Base-by-base conservation (phyloP, 108 stramenopile genomes). In the Conticribra weissflogii region DNA sequence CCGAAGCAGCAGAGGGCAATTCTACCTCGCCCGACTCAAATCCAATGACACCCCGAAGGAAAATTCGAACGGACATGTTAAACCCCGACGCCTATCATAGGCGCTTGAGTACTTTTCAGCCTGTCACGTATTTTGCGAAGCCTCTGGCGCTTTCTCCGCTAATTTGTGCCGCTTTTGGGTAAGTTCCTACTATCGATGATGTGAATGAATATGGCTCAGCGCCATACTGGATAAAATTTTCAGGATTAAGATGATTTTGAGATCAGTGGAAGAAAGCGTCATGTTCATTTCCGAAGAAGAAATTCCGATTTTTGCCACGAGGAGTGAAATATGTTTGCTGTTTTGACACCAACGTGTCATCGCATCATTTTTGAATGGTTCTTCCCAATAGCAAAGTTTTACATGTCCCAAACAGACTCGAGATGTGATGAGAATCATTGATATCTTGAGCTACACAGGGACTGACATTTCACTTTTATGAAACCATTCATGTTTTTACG, bases 161-260 rank as follows among this genome's bases (percentile, higher is more conserved):
- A 3, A 48, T 84, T n/a, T 86, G 83, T 54, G 81, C 88, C 14
- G 71, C 83, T 61, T 83, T 86, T 56, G 88, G 88, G 88, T 89
- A 66, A 73, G 88, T 79, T 12, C 14, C 53, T 1, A 27, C n/a
- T n/a, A n/a, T n/a, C n/a, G n/a, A n/a, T n/a, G n/a, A n/a, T n/a
- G 58, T n/a, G 58, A n/a, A 46, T n/a, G n/a, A n/a, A n/a, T n/a
- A n/a, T n/a, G n/a, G n/a, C n/a, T n/a, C n/a, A n/a, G n/a, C n/a
- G n/a, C n/a, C n/a, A n/a, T n/a, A n/a, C n/a, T n/a, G n/a, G n/a
- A n/a, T n/a, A n/a, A n/a, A n/a, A n/a, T n/a, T n/a, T n/a, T n/a
- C n/a, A n/a, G n/a, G n/a, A n/a, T n/a, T n/a, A n/a, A n/a, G n/a
- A n/a, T n/a, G n/a, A n/a, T n/a, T n/a, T n/a, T n/a, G n/a, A n/a